Evolutionary conservation across 495 filamentous ascomycete genomes (phyloP).

Genomic region (Lentithecium fluviatile): DNA sequence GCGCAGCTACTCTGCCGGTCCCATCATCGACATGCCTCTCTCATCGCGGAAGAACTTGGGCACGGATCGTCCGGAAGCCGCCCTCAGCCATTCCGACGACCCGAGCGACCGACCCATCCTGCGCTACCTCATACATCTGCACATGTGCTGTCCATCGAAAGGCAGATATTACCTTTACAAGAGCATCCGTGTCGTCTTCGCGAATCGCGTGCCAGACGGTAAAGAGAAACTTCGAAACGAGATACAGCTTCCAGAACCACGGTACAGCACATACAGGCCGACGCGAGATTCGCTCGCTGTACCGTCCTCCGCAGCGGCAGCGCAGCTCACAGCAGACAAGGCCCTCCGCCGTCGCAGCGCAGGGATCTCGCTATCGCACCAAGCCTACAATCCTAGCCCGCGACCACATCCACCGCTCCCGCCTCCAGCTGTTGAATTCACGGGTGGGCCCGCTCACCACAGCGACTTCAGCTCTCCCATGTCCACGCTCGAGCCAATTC

Average conservation of each 20-base stretch:
- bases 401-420: conserved; percentile 19
- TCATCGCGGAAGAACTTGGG: conserved; percentile 50
- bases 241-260: conserved; percentile 82
- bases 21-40: conserved; percentile 69
- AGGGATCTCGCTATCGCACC: conserved; percentile 26
- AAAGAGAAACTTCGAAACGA: conserved; percentile 93
- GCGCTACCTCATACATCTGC: conserved; percentile 88
- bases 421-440: conserved; percentile 26
- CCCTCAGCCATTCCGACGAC: conserved; percentile 47
- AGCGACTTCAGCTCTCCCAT: conserved; percentile 13
- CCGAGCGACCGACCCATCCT: conserved; percentile 72
- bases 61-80: conserved; percentile 45
- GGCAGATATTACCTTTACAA: conserved; percentile 91
- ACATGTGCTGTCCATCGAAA: conserved; percentile 83
- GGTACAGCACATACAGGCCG: conserved; percentile 82
- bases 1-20: conserved; percentile 86
- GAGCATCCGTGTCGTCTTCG: conserved; percentile 91
- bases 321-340: conserved; percentile 26
- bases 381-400: conserved; percentile 22
- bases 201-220: conserved; percentile 94
- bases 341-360: conserved; percentile 35
- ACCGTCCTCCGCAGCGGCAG: conserved; percentile 21
- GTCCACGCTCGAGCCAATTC: conserved; percentile 20
- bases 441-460: conserved; percentile 7
- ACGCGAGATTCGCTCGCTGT: conserved; percentile 46